Evolutionary conservation across 805 yeast species (phyloP), one percentile per base, ranked within the genome.

Genomic region (Starmerella powellii): DNA sequence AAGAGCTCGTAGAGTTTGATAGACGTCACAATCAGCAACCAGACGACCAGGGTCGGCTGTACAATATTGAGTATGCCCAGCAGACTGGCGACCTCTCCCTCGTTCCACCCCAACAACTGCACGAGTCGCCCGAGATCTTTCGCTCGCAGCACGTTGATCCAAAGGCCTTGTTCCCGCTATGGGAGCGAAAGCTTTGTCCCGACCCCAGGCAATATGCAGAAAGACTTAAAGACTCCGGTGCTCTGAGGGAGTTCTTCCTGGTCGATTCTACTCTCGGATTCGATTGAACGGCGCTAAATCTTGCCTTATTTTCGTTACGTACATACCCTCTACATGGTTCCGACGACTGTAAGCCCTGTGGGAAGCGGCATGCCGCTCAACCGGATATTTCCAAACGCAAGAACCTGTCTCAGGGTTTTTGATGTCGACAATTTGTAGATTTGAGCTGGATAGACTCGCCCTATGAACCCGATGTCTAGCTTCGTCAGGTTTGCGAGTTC

Each of bases 391-490:
- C 95, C 95, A 58, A 78, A 85, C 13, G 84, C 87, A 53, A 84
- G 93, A 42, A 88, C 56, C 13, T 81, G 67, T 35, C 70, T 67
- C 43, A 88, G 61, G 36, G 72, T 72, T 0, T 76, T 71, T 48
- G 91, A 82, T 10, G 71, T 67, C 2, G 80, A 70, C 17, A 85
- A 51, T 23, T 70, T 54, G 20, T 71, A 72, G n/a, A 87, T 58
- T 0, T 75, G 70, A 16, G 67, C 70, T 59, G 88, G 84, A 56
- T 85, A 85, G 11, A 84, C 71, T 17, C 75, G 66, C 31, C 93
- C 66, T 2, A 85, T 82, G 61, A 88, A 88, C 0, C 96, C 93
- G 12, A 77, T 56, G 58, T 88, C 91, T 15, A 83, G 52, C 27
- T 74, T 70, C 0, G 84, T 74, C 33, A 88, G 62, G 23, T 77